Percentiles rank a stretch among this genome's conserved stretches.
phyloP scores from a whole-genome alignment of 495 filamentous ascomycete species.

The Pyronema omphalodes region DNA sequence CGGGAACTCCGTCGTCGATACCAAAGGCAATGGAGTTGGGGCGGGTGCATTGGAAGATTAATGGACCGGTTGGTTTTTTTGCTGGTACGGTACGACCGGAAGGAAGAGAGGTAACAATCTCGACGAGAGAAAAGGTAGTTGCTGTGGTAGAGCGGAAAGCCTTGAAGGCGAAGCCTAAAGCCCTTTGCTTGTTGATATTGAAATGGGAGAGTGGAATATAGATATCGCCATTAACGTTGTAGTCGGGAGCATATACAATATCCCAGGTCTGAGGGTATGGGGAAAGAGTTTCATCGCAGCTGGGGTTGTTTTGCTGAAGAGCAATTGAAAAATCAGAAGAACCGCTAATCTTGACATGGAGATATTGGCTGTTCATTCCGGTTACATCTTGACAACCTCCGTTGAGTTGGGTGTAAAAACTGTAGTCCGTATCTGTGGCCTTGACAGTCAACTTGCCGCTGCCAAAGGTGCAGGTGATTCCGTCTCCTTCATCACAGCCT shows the following conservation, averaged over 20 bases:
- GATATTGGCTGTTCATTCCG: constrained; percentile 35
- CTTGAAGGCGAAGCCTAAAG: constrained; percentile 47
- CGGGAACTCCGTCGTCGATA: constrained; percentile 58
- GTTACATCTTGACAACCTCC: constrained; percentile 41
- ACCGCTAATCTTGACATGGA: constrained; percentile 53
- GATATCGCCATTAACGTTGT: constrained; percentile 38
- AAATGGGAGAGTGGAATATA: constrained; percentile 63
- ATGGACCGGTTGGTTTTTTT: constrained; percentile 42
- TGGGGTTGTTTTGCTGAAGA: constrained; percentile 49
- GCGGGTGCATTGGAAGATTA: constrained; percentile 47
- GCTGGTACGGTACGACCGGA: constrained; percentile 33
- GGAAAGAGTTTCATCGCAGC: constrained; percentile 35
- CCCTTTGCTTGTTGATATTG: constrained; percentile 38
- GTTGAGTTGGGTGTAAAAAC: constrained; percentile 49
- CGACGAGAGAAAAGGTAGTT: constrained; percentile 39
- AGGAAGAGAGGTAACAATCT: constrained; percentile 41
- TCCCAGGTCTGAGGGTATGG: constrained; percentile 61
- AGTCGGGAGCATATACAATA: constrained; percentile 48
- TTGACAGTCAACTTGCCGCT: constrained; percentile 35
- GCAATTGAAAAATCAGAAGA: constrained; percentile 47
- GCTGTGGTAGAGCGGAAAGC: constrained; percentile 41
- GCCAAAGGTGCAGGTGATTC: constrained; percentile 31
- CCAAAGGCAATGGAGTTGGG: constrained; percentile 64
- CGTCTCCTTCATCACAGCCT: constrained; percentile 39
- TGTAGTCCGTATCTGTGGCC: constrained; percentile 48